These are phyloP conservation scores for Clonostachys byssicola DNA, from an alignment of 2,329 filamentous ascomycete genomes.

Conservation along the genomic window DNA sequence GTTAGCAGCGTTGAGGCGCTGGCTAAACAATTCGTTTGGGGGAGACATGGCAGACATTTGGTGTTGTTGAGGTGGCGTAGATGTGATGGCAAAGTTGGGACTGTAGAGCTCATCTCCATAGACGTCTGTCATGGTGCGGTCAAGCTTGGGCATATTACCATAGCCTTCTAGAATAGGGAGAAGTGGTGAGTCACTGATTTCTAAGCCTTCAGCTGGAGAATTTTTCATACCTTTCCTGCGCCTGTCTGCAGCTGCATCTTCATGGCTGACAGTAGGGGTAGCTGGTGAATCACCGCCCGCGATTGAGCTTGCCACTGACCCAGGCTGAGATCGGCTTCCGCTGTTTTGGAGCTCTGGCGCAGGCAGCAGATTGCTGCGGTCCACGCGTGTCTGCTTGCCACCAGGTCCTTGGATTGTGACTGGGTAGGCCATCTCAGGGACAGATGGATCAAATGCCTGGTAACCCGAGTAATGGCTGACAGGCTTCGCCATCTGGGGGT, in stretches of 20 bases:
- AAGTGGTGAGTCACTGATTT: constrained; percentile 52
- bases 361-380: constrained; percentile 33
- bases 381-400: constrained; percentile 26
- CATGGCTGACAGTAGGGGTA: constrained; percentile 46
- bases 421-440: constrained; percentile 33
- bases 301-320: constrained; percentile 53
- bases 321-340: constrained; percentile 40
- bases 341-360: constrained; percentile 36
- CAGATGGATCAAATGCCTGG: constrained; percentile 28
- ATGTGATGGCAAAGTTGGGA: constrained; percentile 57
- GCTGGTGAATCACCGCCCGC: constrained; percentile 52
- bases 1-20: constrained; percentile 76
- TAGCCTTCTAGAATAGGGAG: constrained; percentile 50
- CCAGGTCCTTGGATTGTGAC: constrained; percentile 26
- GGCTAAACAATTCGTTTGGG: constrained; percentile 60
- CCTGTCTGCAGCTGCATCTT: constrained; percentile 42
- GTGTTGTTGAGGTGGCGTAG: constrained; percentile 44
- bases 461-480: constrained; percentile 29
- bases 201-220: not conserved
- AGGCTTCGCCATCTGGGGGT: constrained; percentile 42
- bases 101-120: constrained; percentile 84
- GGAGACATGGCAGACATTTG: constrained; percentile 39
- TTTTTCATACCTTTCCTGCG: constrained; percentile 48
- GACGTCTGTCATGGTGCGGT: constrained; percentile 81
- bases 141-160: constrained; percentile 66